phyloP scores from a whole-genome alignment of 2,329 filamentous ascomycete species.

The Cercospora nicotianae region DNA sequence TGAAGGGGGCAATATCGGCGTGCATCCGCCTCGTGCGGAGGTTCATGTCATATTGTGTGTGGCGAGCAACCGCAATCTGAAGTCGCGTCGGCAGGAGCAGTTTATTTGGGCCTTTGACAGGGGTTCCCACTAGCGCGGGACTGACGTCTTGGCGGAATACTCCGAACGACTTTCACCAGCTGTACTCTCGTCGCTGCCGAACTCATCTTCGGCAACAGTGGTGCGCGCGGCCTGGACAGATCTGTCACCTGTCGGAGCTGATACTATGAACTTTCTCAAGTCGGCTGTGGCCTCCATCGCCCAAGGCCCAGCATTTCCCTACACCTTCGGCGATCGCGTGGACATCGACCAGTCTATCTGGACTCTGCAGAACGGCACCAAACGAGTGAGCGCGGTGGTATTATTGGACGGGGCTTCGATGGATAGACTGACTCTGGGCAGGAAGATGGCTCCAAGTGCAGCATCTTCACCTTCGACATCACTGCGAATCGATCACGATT shows the following conservation, averaged over 20 bases:
- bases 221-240: neutral
- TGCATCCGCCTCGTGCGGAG: neutral
- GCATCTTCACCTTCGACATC: conserved; percentile 95
- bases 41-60: conserved; percentile 4
- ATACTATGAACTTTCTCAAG: conserved; percentile 90
- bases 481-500: conserved; percentile 75
- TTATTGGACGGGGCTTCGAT: neutral
- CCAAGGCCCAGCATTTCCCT: conserved; percentile 89
- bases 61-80: neutral
- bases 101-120: neutral
- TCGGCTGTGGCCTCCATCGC: conserved; percentile 96
- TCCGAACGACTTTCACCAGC: neutral
- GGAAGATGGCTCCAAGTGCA: conserved; percentile 93
- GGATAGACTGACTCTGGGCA: conserved; percentile 42
- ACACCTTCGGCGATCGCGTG: conserved; percentile 87
- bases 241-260: neutral
- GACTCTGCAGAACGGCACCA: conserved; percentile 93
- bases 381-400: conserved; percentile 60
- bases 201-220: neutral
- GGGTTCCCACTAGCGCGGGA: neutral
- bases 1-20: neutral
- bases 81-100: conserved; percentile 5
- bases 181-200: neutral
- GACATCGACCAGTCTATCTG: conserved; percentile 93
- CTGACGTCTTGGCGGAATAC: neutral